phyloP scores from a whole-genome alignment of 2,329 filamentous ascomycete species.

The Xylariaceae sp. region DNA sequence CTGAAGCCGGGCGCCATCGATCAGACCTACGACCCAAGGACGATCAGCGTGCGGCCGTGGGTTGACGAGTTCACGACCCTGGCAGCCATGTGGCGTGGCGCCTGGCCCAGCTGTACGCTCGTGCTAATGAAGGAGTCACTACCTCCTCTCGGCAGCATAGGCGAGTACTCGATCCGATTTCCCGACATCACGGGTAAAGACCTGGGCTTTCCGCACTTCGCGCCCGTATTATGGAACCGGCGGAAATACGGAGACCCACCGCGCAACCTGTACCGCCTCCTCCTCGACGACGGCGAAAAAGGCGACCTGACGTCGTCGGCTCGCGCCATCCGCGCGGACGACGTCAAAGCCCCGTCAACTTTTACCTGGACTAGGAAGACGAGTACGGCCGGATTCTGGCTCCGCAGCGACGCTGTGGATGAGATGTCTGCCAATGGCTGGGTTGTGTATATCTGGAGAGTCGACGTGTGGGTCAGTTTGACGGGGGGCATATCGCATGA shows the following conservation, averaged over 20 bases:
- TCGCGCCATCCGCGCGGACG: slow-evolving; percentile 18
- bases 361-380: slow-evolving; percentile 13
- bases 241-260: slow-evolving; percentile 15
- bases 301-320: slow-evolving; percentile 12
- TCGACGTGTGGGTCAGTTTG: slow-evolving; percentile 19
- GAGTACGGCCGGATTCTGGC: slow-evolving; percentile 26
- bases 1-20: slow-evolving; percentile 5
- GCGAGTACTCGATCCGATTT: slow-evolving; percentile 23
- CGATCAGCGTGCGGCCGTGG: slow-evolving; percentile 26
- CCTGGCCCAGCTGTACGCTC: slow-evolving; percentile 14
- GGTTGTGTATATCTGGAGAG: slow-evolving; percentile 26
- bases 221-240: slow-evolving; percentile 27
- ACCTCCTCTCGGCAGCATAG: slow-evolving; percentile 12
- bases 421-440: slow-evolving; percentile 24
- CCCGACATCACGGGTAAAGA: not conserved
- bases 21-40: slow-evolving; percentile 8
- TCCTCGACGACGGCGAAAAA: slow-evolving; percentile 24
- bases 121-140: slow-evolving; percentile 12
- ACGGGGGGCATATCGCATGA: slow-evolving; percentile 10
- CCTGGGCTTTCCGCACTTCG: slow-evolving; percentile 20
- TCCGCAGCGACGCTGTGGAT: slow-evolving; percentile 25
- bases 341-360: slow-evolving; percentile 20
- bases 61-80: slow-evolving; percentile 26
- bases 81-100: slow-evolving; percentile 19
- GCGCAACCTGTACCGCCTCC: slow-evolving; percentile 3